Evolutionary conservation across 2,329 filamentous ascomycete genomes (phyloP).

Genomic region (Endoconidiophora laricicola): DNA sequence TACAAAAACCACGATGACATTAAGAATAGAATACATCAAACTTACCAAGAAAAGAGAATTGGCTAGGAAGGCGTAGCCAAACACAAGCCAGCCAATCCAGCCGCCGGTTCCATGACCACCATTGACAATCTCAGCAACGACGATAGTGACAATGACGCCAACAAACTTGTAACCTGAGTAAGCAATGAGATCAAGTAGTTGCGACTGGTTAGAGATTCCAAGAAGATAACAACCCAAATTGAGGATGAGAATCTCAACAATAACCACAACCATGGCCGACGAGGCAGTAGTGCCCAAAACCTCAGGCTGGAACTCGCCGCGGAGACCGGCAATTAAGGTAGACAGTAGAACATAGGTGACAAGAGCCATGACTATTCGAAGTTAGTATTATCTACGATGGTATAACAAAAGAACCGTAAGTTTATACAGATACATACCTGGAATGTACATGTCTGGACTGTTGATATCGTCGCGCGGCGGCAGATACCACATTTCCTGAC

Average conservation of each 20-base stretch:
- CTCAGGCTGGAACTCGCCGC: constrained; percentile 86
- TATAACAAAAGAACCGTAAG: background rate
- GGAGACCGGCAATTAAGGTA: constrained; percentile 73
- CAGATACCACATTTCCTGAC: constrained; percentile 63
- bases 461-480: constrained; percentile 92
- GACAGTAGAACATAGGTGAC: constrained; percentile 95
- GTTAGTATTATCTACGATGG: constrained; percentile 1
- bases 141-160: constrained; percentile 79
- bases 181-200: constrained; percentile 82
- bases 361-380: constrained; percentile 64
- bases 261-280: constrained; percentile 64
- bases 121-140: constrained; percentile 60
- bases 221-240: constrained; percentile 89
- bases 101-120: constrained; percentile 68
- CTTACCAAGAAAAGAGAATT: constrained; percentile 89
- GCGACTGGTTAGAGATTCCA: constrained; percentile 83
- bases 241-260: constrained; percentile 75
- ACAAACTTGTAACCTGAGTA: constrained; percentile 99
- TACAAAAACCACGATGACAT: background rate
- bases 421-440: constrained; percentile 26
- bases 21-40: background rate
- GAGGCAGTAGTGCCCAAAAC: constrained; percentile 79
- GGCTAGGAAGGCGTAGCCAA: constrained; percentile 79
- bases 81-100: constrained; percentile 77
- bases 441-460: constrained; percentile 98